Evolutionary conservation across 306 rosid species (phyloP), one percentile per base, ranked within the genome.

Genomic region (Dicorynia guianensis): DNA sequence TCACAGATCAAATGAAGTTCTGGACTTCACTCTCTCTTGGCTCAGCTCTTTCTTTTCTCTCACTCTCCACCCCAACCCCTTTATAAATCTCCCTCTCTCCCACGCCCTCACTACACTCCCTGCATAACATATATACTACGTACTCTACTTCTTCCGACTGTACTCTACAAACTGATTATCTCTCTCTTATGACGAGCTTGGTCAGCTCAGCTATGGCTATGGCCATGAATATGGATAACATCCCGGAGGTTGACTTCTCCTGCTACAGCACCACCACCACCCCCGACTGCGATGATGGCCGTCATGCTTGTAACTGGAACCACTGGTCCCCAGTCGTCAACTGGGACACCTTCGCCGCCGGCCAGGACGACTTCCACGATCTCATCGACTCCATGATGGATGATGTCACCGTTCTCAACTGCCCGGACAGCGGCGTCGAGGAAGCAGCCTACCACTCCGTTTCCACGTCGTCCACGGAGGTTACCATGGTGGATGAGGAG

Each of bases 291-390:
- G 44, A 65, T 9, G 84, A 82, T 3, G 81, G 74, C 20, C 44
- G 20, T 12, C 8, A 8, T 6, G 57, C 25, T 40, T 67, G 72
- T 17, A 46, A 67, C 69, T 88, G 89, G 88, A 74, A 67, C 84
- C 83, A 72, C 5, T 87, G 87, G 81, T 81, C 93, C 13, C 90
- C 96, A 0, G 59, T 87, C n/a, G 65, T 82, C 54, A 91, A 91
- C 75, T 85, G 90, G 85, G 92, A 87, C 8, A 44, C 82, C 61
- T 76, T 93, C 63, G 7, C 73, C 10, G 72, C 63, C n/a, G 74
- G 66, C 47, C 82, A 80, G 14, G 82, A 85, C 1, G 85, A 85
- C 34, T 89, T 91, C 72, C 91, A 83, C 8, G 74, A 67, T 78
- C 79, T 89, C 52, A 63, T 91, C 0, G 91, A 86, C 5, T 88